phyloP scores from a whole-genome alignment of 805 yeast genomes.

The Candida silvicultrix region DNA sequence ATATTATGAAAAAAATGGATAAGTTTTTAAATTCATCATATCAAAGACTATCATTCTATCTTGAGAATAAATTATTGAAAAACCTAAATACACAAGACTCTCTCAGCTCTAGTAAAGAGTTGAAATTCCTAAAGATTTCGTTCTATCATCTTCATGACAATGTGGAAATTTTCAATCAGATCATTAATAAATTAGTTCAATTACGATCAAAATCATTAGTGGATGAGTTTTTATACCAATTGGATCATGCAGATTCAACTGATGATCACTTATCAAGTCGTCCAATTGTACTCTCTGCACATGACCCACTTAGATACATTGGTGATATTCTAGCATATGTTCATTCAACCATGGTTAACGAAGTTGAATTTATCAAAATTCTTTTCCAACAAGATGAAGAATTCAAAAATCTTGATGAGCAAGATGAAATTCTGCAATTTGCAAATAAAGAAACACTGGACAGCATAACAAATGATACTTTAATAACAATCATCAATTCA shows the following conservation, averaged over 20 bases:
- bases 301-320: slow-evolving; percentile 75
- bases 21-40: slow-evolving; percentile 45
- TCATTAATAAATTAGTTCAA: slow-evolving; percentile 59
- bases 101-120: slow-evolving; percentile 6
- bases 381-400: neutral
- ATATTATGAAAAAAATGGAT: slow-evolving; percentile 55
- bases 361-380: slow-evolving; percentile 56
- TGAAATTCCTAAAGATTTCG: slow-evolving; percentile 25
- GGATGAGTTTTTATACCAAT: slow-evolving; percentile 62
- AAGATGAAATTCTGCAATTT: slow-evolving; percentile 47
- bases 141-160: slow-evolving; percentile 31
- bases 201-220: slow-evolving; percentile 57
- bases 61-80: slow-evolving; percentile 25
- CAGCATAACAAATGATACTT: slow-evolving; percentile 19
- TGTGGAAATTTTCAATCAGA: slow-evolving; percentile 46
- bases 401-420: neutral
- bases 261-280: slow-evolving; percentile 23
- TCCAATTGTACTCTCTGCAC: slow-evolving; percentile 60
- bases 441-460: slow-evolving; percentile 10
- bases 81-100: slow-evolving; percentile 10
- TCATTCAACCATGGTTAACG: slow-evolving; percentile 82
- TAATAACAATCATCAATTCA: slow-evolving; percentile 44
- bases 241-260: slow-evolving; percentile 26
- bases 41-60: slow-evolving; percentile 43
- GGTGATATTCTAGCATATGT: slow-evolving; percentile 88